Evolutionary conservation across 2,329 filamentous ascomycete genomes (phyloP).

Genomic region (Sporothrix luriei): DNA sequence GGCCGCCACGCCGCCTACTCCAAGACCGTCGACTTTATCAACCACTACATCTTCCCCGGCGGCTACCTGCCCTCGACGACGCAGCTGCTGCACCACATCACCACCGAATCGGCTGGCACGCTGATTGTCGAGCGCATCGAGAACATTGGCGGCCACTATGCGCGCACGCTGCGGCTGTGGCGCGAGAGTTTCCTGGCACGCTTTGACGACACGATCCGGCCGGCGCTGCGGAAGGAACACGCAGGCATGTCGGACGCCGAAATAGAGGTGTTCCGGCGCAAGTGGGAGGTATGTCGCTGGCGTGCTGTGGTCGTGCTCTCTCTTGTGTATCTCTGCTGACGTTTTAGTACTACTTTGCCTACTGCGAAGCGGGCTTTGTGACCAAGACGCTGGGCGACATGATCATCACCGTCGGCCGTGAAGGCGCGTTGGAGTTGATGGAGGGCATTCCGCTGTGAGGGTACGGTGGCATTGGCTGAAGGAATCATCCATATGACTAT

Average conservation of each 20-base stretch:
- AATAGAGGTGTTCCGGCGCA: conserved; percentile 67
- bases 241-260: conserved; percentile 61
- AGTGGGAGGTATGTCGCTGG: conserved; percentile 62
- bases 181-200: conserved; percentile 65
- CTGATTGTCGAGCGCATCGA: conserved; percentile 68
- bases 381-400: conserved; percentile 73
- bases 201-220: conserved; percentile 63
- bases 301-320: neutral
- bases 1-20: conserved; percentile 66
- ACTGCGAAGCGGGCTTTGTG: conserved; percentile 72
- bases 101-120: conserved; percentile 60
- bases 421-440: conserved; percentile 68
- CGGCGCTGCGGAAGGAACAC: conserved; percentile 62
- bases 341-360: conserved; percentile 69
- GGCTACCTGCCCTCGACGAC: conserved; percentile 66
- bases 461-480: neutral
- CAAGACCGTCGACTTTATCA: conserved; percentile 71
- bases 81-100: conserved; percentile 62
- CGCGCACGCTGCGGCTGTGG: conserved; percentile 70
- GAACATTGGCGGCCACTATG: conserved; percentile 75
- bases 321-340: neutral
- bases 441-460: conserved; percentile 62
- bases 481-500: too few species aligned
- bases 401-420: conserved; percentile 69
- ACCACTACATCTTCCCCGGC: conserved; percentile 78